Evolutionary conservation across 495 filamentous ascomycete genomes (phyloP).

Genomic region (Symbiotaphrina buchneri): DNA sequence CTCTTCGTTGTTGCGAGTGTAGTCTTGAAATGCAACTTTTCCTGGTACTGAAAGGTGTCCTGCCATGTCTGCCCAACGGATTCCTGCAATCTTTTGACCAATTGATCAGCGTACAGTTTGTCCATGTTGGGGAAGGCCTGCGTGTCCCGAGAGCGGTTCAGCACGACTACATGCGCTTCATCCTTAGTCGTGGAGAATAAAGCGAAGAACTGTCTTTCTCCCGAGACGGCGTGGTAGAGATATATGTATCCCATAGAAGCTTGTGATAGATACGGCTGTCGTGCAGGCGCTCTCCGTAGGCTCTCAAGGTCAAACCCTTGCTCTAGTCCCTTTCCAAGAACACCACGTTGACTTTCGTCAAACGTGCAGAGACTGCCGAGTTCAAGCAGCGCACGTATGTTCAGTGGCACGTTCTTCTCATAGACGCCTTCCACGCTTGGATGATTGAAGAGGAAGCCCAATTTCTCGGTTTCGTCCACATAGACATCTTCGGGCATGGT

Average conservation of each 20-base stretch:
- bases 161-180: constrained; percentile 65
- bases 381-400: constrained; percentile 63
- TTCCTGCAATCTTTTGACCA: constrained; percentile 40
- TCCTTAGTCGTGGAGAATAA: constrained; percentile 68
- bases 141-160: constrained; percentile 56
- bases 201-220: constrained; percentile 81
- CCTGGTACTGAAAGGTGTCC: constrained; percentile 65
- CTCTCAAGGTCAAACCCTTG: constrained; percentile 77
- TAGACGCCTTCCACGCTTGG: constrained; percentile 92
- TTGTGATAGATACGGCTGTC: constrained; percentile 47
- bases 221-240: constrained; percentile 75
- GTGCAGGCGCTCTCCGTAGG: constrained; percentile 38
- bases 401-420: constrained; percentile 74
- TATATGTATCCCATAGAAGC: constrained; percentile 58
- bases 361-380: constrained; percentile 90
- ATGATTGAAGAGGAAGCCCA: constrained; percentile 67
- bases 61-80: constrained; percentile 45
- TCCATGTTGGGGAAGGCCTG: constrained; percentile 75
- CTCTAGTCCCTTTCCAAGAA: constrained; percentile 80
- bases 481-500: constrained; percentile 76
- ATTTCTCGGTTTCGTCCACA: constrained; percentile 58
- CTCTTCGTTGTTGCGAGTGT: constrained; percentile 71
- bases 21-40: constrained; percentile 65
- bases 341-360: constrained; percentile 72
- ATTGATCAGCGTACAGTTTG: constrained; percentile 69